Conservation (phyloP, 169 alveolate genomes). For the Babesia caballi region DNA sequence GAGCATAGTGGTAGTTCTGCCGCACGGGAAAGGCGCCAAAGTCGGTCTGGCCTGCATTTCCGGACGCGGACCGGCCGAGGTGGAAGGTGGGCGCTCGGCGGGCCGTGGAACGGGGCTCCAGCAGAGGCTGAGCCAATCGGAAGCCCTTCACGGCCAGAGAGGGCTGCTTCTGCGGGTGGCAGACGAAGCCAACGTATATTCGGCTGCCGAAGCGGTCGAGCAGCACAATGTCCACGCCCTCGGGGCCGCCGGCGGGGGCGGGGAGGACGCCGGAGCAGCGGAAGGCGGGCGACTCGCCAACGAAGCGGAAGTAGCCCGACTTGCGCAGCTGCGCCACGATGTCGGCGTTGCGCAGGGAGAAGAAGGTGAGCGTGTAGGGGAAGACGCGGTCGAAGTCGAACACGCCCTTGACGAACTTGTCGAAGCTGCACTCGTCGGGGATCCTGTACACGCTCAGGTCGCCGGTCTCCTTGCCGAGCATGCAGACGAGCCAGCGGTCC, state of each 20-base stretch:
- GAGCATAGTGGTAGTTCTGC: background rate
- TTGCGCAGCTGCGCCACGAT: conserved; percentile 9
- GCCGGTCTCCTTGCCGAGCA: conserved; percentile 30
- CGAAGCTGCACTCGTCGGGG: conserved; percentile 7
- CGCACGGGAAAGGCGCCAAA: background rate
- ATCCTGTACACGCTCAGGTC: conserved; percentile 41
- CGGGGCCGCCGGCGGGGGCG: conserved; percentile 16
- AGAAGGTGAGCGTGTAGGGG: conserved; percentile 45
- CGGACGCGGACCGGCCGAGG: background rate
- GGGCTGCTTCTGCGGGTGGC: background rate
- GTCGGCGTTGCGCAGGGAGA: conserved; percentile 20
- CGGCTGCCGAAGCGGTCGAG: conserved; percentile 55
- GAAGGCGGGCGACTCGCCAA: background rate
- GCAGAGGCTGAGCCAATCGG: background rate
- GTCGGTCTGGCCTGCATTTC: no score
- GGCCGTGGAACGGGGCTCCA: background rate
- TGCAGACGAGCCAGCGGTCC: conserved; percentile 38
- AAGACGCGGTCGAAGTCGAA: conserved; percentile 4
- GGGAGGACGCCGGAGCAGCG: background rate
- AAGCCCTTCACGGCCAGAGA: conserved; percentile 44
- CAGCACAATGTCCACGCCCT: conserved; percentile 49
- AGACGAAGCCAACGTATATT: conserved; percentile 42
- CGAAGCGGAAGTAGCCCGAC: conserved; percentile 27
- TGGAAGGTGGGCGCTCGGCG: no score
- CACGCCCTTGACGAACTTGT: conserved; percentile 9